A percentile compares a stretch with the other conserved stretches of the same genome.
These are phyloP conservation scores for Agrocybe chaxingu DNA, from an alignment of 768 basidiomycete genomes.

Conservation along the genomic window DNA sequence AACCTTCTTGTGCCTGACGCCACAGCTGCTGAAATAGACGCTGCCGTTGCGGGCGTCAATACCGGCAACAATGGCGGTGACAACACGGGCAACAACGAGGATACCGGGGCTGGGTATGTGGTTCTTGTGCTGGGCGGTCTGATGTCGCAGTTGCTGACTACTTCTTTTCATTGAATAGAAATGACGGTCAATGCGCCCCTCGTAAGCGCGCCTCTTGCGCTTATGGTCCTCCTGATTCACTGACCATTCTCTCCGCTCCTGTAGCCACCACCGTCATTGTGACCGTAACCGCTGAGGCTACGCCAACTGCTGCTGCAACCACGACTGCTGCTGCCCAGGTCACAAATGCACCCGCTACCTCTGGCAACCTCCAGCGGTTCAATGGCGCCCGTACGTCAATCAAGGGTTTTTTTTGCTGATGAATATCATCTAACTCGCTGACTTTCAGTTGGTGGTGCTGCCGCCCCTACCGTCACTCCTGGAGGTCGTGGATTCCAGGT, in stretches of 20 bases:
- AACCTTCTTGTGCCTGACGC: constrained; percentile 56
- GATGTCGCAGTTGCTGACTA: no score
- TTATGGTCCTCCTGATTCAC: neutral
- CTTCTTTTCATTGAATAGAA: neutral
- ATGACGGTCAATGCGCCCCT: constrained; percentile 8
- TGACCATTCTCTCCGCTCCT: constrained; percentile 1
- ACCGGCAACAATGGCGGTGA: neutral
- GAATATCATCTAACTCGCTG: neutral
- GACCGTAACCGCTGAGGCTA: constrained; percentile 19
- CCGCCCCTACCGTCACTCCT: constrained; percentile 40
- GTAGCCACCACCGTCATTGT: constrained; percentile 22
- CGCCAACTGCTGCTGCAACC: constrained; percentile 6
- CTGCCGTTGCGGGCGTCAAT: constrained; percentile 39
- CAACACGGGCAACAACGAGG: constrained; percentile 1
- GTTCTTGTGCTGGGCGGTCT: no score
- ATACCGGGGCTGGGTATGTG: neutral
- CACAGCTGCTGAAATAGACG: constrained; percentile 53
- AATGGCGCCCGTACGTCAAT: constrained; percentile 39
- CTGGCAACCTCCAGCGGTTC: constrained; percentile 48
- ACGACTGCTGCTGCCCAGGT: constrained; percentile 12
- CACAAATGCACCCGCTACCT: constrained; percentile 9
- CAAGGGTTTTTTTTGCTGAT: constrained; percentile 2
- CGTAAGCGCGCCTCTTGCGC: constrained; percentile 3
- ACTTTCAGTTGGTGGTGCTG: constrained; percentile 37
- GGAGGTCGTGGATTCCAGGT: constrained; percentile 50